Percentiles rank a stretch among this genome's conserved stretches.
phyloP scores from a whole-genome alignment of 1,284 basidiomycete genomes.

The Salmacisia buchloeana region DNA sequence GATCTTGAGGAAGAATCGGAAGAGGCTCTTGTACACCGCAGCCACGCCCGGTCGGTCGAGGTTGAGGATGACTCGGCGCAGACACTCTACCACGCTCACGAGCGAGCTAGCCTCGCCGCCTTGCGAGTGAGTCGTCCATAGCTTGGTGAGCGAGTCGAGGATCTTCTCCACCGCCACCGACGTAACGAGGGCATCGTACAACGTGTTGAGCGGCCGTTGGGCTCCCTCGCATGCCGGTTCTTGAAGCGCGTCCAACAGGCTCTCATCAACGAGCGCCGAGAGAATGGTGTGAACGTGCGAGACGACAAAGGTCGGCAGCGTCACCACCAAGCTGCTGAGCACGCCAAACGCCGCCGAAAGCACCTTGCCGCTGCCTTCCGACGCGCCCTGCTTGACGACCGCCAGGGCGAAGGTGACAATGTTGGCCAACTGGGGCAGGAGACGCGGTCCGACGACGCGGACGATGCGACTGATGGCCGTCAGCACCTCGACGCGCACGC shows the following conservation, averaged over 20 bases:
- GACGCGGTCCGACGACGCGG: conserved; percentile 36
- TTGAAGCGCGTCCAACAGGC: not conserved
- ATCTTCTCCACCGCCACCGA: not conserved
- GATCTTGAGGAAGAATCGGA: conserved; percentile 74
- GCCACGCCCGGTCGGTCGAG: conserved; percentile 54
- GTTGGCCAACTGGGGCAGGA: conserved; percentile 41
- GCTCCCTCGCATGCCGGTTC: not conserved
- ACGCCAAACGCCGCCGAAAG: conserved; percentile 25
- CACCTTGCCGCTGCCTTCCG: not conserved
- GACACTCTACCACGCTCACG: conserved; percentile 27
- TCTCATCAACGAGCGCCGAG: not conserved
- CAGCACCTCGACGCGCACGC: conserved; percentile 15
- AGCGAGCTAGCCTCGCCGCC: not conserved
- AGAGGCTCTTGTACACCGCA: conserved; percentile 66
- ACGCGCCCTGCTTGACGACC: conserved; percentile 12
- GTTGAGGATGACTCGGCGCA: conserved; percentile 33
- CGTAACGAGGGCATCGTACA: not conserved
- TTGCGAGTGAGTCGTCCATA: not conserved
- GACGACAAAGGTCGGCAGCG: conserved; percentile 45
- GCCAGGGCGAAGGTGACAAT: conserved; percentile 30
- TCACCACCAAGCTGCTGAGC: conserved; percentile 32
- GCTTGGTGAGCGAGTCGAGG: not conserved
- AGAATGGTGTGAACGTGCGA: conserved; percentile 19
- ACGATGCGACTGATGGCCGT: conserved; percentile 28
- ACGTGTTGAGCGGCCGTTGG: not conserved